Conservation (phyloP, 2,329 filamentous ascomycete genomes). For the Myriosclerotinia duriaeana region DNA sequence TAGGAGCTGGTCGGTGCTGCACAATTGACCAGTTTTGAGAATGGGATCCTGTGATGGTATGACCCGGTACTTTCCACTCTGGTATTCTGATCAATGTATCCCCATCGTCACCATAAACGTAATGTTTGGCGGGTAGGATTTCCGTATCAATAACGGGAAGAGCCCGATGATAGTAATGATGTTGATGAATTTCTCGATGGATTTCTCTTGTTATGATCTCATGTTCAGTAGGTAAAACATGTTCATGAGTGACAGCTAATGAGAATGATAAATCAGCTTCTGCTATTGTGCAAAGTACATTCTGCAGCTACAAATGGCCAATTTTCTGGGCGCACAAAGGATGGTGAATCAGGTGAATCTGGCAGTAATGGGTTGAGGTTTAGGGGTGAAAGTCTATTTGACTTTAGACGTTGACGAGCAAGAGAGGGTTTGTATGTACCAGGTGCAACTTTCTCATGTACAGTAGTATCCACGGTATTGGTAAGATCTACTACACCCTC, state of each 20-base stretch:
- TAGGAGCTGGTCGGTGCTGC: neutral
- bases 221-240: slow-evolving; percentile 46
- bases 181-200: slow-evolving; percentile 54
- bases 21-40: slow-evolving; percentile 27
- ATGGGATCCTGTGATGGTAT: slow-evolving; percentile 24
- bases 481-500: slow-evolving; percentile 36
- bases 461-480: slow-evolving; percentile 37
- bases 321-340: slow-evolving; percentile 28
- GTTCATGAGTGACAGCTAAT: slow-evolving; percentile 52
- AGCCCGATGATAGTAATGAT: slow-evolving; percentile 52
- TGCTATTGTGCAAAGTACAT: slow-evolving; percentile 23
- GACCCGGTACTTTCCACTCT: slow-evolving; percentile 44
- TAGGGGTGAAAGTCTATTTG: slow-evolving; percentile 12
- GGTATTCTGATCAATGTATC: slow-evolving; percentile 48
- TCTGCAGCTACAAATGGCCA: slow-evolving; percentile 25
- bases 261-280: slow-evolving; percentile 29
- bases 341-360: slow-evolving; percentile 17
- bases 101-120: slow-evolving; percentile 41
- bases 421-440: slow-evolving; percentile 33
- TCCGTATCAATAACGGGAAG: slow-evolving; percentile 55
- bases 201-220: slow-evolving; percentile 50
- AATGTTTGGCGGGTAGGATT: slow-evolving; percentile 54
- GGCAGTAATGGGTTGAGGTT: slow-evolving; percentile 20
- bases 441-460: slow-evolving; percentile 34
- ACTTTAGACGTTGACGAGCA: slow-evolving; percentile 19